A percentile compares a stretch with the other conserved stretches of the same genome.
phyloP scores from a whole-genome alignment of 345 rosid species.

The Linum usitatissimum region DNA sequence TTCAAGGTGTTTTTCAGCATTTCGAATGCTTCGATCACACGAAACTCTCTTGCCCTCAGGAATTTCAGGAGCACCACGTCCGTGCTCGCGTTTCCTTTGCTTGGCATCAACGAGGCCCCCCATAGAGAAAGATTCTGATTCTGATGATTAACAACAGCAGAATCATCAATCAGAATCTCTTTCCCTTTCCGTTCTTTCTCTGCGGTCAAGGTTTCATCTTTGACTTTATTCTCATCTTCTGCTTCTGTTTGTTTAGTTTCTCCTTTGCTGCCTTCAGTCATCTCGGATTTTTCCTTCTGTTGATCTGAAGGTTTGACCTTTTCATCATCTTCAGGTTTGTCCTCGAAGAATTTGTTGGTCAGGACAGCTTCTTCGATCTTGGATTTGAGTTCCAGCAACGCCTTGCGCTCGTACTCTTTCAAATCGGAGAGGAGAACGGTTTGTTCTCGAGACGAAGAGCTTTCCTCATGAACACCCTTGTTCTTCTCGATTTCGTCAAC shows the following conservation, averaged over 20 bases:
- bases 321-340: background rate
- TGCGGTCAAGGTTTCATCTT: background rate
- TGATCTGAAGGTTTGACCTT: background rate
- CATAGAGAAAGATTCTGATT: background rate
- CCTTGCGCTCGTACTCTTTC: slow-evolving; percentile 21
- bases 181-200: background rate
- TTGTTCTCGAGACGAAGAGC: slow-evolving; percentile 16
- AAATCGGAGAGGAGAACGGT: slow-evolving; percentile 8
- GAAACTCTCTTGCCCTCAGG: slow-evolving; percentile 19
- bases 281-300: background rate
- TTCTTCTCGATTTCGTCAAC: background rate
- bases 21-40: slow-evolving; percentile 15
- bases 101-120: slow-evolving; percentile 18
- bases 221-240: background rate
- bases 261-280: background rate
- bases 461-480: background rate
- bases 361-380: slow-evolving; percentile 24
- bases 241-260: background rate
- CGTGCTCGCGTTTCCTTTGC: slow-evolving; percentile 16
- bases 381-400: slow-evolving; percentile 17
- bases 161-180: background rate
- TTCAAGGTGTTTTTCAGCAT: slow-evolving; percentile 15
- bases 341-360: slow-evolving; percentile 14
- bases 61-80: slow-evolving; percentile 14
- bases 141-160: too few relatives aligned